Evolutionary conservation across 352 stramenopile species (phyloP).

Genomic region (Phytophthora nicotianae): DNA sequence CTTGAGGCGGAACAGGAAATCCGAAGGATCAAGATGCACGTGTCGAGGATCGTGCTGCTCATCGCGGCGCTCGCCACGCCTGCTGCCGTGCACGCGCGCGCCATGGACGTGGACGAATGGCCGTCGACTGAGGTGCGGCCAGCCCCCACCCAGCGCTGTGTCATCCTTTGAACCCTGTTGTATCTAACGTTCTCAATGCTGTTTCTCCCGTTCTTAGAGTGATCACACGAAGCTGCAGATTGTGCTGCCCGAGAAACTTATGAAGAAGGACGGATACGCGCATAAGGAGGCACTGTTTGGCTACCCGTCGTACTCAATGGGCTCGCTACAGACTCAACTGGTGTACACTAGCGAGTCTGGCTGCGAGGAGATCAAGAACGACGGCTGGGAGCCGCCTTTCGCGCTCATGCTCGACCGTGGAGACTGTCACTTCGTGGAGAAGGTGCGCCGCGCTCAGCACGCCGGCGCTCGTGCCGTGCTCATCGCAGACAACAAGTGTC

Average conservation of each 20-base stretch:
- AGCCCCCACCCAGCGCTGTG: background rate
- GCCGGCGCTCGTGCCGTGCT: slow-evolving; percentile 93
- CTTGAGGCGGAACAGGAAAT: slow-evolving; percentile 27
- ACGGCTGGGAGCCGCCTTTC: slow-evolving; percentile 91
- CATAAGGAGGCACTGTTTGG: slow-evolving; percentile 98
- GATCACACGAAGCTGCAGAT: slow-evolving; percentile 91
- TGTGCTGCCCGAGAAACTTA: slow-evolving; percentile 87
- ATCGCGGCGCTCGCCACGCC: slow-evolving; percentile 26
- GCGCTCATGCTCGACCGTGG: slow-evolving; percentile 96
- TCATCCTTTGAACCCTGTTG: background rate
- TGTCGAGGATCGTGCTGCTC: slow-evolving; percentile 23
- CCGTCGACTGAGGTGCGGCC: slow-evolving; percentile 74
- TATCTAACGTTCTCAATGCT: slow-evolving; percentile 13
- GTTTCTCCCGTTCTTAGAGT: slow-evolving; percentile 43
- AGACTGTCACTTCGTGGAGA: slow-evolving; percentile 96
- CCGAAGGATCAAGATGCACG: slow-evolving; percentile 27
- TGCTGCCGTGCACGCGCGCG: slow-evolving; percentile 32
- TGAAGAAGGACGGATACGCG: slow-evolving; percentile 93
- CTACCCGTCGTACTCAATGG: slow-evolving; percentile 93
- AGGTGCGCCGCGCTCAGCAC: slow-evolving; percentile 93
- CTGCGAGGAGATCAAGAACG: slow-evolving; percentile 80
- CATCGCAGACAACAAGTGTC: slow-evolving; percentile 96
- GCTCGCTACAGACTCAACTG: slow-evolving; percentile 86
- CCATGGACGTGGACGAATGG: slow-evolving; percentile 86
- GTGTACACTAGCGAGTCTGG: slow-evolving; percentile 88